Percentiles rank a stretch among this genome's conserved stretches.
Conservation (phyloP, 2,329 filamentous ascomycete genomes). For the Akanthomyces uredinophilus region DNA sequence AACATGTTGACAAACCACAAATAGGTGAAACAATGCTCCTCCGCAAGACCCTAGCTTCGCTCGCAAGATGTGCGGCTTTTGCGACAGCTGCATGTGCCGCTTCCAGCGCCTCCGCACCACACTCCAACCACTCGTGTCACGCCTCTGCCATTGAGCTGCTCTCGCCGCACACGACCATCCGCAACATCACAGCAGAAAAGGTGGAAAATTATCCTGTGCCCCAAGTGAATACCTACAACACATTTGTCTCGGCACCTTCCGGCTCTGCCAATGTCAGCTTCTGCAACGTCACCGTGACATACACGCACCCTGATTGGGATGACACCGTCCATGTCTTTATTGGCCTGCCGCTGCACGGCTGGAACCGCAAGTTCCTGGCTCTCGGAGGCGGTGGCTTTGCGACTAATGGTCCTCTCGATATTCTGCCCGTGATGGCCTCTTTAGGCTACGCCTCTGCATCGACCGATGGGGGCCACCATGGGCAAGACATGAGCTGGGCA, state of each 20-base stretch:
- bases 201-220: background rate
- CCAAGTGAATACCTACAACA: background rate
- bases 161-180: background rate
- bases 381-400: background rate
- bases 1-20: background rate
- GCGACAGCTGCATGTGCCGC: background rate
- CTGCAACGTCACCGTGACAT: conserved; percentile 5
- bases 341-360: background rate
- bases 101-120: background rate
- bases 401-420: background rate
- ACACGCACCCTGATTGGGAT: background rate
- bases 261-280: background rate
- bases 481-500: conserved; percentile 16
- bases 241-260: background rate
- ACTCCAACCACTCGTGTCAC: background rate
- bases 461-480: background rate
- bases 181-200: background rate
- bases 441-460: background rate
- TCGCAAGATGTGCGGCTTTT: background rate
- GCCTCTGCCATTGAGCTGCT: background rate
- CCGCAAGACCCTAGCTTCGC: background rate
- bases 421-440: background rate
- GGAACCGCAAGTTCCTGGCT: background rate
- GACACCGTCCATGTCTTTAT: background rate
- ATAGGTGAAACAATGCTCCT: background rate